Conservation (phyloP, 495 filamentous ascomycete species). For the Aspergillus haitiensis region DNA sequence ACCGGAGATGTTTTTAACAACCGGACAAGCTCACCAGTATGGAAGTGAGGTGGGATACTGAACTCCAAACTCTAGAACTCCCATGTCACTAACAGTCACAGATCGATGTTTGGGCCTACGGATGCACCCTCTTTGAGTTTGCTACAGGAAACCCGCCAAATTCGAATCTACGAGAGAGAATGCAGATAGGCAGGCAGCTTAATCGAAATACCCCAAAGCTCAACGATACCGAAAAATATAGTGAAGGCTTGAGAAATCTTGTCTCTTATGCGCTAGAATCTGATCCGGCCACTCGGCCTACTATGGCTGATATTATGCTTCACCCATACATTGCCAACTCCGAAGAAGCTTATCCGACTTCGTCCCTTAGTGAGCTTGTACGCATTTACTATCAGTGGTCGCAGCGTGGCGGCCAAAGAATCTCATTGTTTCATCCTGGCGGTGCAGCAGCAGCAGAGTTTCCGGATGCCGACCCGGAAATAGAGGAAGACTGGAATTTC, state of each 20-base stretch:
- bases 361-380: slow-evolving; percentile 69
- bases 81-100: slow-evolving; percentile 35
- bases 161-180: slow-evolving; percentile 45
- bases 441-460: slow-evolving; percentile 68
- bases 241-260: slow-evolving; percentile 68
- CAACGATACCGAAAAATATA: slow-evolving; percentile 68
- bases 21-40: slow-evolving; percentile 50
- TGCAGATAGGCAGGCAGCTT: slow-evolving; percentile 63
- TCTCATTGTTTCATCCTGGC: slow-evolving; percentile 74
- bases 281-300: slow-evolving; percentile 70
- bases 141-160: slow-evolving; percentile 84
- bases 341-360: slow-evolving; percentile 65
- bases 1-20: slow-evolving; percentile 69
- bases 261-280: slow-evolving; percentile 79
- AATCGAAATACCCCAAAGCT: slow-evolving; percentile 63
- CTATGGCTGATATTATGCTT: slow-evolving; percentile 50
- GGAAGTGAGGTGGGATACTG: slow-evolving; percentile 51
- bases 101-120: slow-evolving; percentile 95
- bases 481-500: slow-evolving; percentile 84
- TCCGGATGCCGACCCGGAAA: slow-evolving; percentile 43
- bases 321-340: slow-evolving; percentile 58
- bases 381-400: slow-evolving; percentile 85
- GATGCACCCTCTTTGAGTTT: slow-evolving; percentile 86
- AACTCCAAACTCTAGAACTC: neutral
- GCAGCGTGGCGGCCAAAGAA: slow-evolving; percentile 74